Conservation (phyloP, 306 rosid species). For the Boehmeria nivea region DNA sequence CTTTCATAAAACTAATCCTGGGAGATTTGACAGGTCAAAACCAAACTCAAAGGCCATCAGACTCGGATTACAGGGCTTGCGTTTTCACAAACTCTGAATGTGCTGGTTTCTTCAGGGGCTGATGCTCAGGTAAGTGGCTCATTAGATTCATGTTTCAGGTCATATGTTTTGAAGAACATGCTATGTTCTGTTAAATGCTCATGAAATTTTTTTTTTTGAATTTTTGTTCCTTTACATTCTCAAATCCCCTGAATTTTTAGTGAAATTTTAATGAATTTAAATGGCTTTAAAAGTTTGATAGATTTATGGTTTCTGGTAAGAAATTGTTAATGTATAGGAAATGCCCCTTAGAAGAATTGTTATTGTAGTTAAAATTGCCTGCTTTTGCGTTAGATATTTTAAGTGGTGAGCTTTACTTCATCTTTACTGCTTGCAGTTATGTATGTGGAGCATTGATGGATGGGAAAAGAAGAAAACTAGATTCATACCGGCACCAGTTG, state of each 20-base stretch:
- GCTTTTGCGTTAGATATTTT: not conserved
- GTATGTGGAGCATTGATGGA: constrained; percentile 42
- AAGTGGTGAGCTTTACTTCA: not conserved
- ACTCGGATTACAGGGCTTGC: constrained; percentile 42
- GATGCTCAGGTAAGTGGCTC: constrained; percentile 34
- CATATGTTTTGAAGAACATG: too few relatives aligned
- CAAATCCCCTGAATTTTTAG: too few relatives aligned
- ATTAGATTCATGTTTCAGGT: not conserved
- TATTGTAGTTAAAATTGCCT: not conserved
- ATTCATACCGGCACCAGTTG: constrained; percentile 38
- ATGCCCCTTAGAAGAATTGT: not conserved
- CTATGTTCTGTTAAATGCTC: too few relatives aligned
- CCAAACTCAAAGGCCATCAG: constrained; percentile 43
- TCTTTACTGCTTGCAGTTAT: constrained; percentile 23
- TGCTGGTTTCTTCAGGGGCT: constrained; percentile 40
- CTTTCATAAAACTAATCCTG: constrained; percentile 3
- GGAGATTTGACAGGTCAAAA: constrained; percentile 33
- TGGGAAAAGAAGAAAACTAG: constrained; percentile 45
- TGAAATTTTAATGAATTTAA: too few relatives aligned
- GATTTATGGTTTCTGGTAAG: too few relatives aligned
- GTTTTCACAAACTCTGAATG: constrained; percentile 34
- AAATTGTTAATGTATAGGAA: too few relatives aligned
- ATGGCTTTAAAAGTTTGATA: too few relatives aligned
- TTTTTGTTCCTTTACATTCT: too few relatives aligned
- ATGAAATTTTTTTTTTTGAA: too few relatives aligned